Evolutionary conservation across 2,329 filamentous ascomycete species (phyloP).

Genomic region (Aspergillus brasiliensis): DNA sequence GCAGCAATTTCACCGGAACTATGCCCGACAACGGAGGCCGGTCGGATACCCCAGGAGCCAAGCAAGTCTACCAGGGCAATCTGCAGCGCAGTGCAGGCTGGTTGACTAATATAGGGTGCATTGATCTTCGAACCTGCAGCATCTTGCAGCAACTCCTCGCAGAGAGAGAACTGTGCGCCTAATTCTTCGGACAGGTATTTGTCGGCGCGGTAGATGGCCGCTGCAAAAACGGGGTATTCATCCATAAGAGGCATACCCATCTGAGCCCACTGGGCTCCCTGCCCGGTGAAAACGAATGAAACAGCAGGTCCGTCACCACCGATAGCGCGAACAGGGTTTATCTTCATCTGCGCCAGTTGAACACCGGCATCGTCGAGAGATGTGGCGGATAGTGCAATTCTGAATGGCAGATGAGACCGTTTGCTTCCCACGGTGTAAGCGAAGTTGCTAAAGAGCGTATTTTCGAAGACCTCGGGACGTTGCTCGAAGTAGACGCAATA

Average conservation of each 20-base stretch:
- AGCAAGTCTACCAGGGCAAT: not conserved
- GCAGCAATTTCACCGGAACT: not conserved
- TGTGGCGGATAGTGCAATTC: too few species aligned
- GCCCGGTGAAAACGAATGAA: constrained; percentile 37
- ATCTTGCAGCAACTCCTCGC: not conserved
- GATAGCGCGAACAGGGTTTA: not conserved
- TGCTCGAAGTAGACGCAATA: not conserved
- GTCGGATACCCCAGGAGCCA: constrained; percentile 22
- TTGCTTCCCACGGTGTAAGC: too few species aligned
- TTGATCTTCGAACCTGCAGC: constrained; percentile 22
- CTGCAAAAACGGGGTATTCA: not conserved
- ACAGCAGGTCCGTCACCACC: constrained; percentile 27
- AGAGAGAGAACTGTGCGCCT: not conserved
- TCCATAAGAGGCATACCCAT: constrained; percentile 36
- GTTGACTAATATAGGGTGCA: constrained; percentile 28
- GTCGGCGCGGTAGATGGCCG: not conserved
- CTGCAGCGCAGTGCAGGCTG: not conserved
- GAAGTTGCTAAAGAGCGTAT: too few species aligned
- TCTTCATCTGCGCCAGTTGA: not conserved
- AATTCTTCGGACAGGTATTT: not conserved
- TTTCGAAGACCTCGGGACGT: not conserved
- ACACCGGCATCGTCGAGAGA: constrained; percentile 1
- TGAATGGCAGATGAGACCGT: too few species aligned
- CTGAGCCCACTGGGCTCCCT: constrained; percentile 38
- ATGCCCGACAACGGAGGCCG: not conserved